These are phyloP conservation scores for Polytrichum formosum DNA, from an alignment of 225 moss, liverwort and hornwort genomes.

Conservation along the genomic window DNA sequence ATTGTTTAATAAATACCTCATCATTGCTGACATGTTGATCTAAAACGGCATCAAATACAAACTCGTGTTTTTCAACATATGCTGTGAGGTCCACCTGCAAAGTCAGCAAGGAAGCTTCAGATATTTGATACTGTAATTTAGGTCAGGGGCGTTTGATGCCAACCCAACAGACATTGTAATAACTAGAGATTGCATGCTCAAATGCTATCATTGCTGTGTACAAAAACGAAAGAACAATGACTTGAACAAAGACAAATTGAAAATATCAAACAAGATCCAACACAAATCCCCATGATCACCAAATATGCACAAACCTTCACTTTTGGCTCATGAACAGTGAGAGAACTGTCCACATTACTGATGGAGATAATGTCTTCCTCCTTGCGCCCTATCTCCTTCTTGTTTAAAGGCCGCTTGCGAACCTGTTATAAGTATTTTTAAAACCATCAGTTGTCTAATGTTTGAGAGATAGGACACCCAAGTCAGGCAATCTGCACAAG, in stretches of 20 bases:
- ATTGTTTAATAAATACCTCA: conserved; percentile 50
- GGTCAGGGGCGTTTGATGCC: background rate
- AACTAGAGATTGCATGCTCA: background rate
- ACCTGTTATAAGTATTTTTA: conserved; percentile 44
- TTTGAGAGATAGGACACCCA: no score
- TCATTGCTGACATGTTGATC: conserved; percentile 99
- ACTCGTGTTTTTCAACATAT: conserved; percentile 96
- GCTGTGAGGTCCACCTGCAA: conserved; percentile 96
- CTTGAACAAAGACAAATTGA: background rate
- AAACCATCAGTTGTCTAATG: no score
- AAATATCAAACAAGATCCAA: background rate
- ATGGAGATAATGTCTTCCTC: conserved; percentile 96
- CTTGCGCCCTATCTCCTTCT: conserved; percentile 88
- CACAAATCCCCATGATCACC: background rate
- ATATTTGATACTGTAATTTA: background rate
- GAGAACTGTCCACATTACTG: conserved; percentile 61
- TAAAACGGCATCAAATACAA: conserved; percentile 96
- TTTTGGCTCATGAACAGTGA: conserved; percentile 97
- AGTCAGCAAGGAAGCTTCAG: background rate
- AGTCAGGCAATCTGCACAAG: no score
- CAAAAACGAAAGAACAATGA: no score
- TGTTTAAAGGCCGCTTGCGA: conserved; percentile 91
- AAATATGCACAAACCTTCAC: conserved; percentile 59
- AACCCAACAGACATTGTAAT: background rate
- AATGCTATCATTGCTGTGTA: no score